Conservation (phyloP, 1,139 yeast genomes). For the Geotrichum phurueaensis region DNA sequence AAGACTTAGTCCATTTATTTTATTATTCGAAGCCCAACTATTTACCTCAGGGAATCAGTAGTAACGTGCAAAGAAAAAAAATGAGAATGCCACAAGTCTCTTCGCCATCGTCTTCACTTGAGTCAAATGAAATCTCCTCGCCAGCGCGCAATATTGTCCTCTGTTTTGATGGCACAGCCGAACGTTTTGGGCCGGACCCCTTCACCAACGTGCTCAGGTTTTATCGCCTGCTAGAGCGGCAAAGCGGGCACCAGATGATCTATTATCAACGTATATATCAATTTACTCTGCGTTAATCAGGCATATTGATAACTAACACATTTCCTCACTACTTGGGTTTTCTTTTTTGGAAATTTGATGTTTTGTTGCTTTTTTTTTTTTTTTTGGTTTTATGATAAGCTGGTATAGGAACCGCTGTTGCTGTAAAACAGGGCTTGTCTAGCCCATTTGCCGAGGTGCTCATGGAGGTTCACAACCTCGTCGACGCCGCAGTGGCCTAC, state of each 20-base stretch:
- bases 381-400: slow-evolving; percentile 29
- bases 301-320: neutral
- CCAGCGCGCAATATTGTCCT: slow-evolving; percentile 41
- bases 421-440: slow-evolving; percentile 33
- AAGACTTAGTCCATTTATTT: too few relatives aligned
- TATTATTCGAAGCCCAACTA: too few relatives aligned
- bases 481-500: slow-evolving; percentile 51
- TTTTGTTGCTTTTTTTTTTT: neutral
- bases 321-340: neutral
- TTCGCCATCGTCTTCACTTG: slow-evolving; percentile 1
- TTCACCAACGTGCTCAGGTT: slow-evolving; percentile 49
- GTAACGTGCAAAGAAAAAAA: neutral
- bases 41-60: too few relatives aligned
- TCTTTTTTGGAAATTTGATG: neutral
- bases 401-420: slow-evolving; percentile 52
- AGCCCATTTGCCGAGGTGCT: slow-evolving; percentile 25
- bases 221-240: slow-evolving; percentile 48
- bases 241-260: slow-evolving; percentile 42
- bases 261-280: slow-evolving; percentile 51
- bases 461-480: slow-evolving; percentile 24
- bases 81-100: neutral
- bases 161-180: slow-evolving; percentile 61
- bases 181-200: slow-evolving; percentile 51
- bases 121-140: slow-evolving; percentile 5
- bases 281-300: too few relatives aligned